Conservation (phyloP, 75 land plant species). For the Pinus albicaulis region DNA sequence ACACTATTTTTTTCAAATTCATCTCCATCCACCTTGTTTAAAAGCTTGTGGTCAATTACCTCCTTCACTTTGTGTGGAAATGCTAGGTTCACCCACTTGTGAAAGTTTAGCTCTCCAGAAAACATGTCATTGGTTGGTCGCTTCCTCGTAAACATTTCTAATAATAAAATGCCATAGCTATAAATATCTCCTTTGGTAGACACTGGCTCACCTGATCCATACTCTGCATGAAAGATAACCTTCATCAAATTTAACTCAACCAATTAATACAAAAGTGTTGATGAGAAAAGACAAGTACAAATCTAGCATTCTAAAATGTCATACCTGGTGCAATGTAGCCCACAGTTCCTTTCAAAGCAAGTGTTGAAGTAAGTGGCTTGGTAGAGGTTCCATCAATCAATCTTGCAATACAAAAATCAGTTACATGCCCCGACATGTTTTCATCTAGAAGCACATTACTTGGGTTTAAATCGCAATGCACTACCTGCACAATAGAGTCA, state of each 20-base stretch:
- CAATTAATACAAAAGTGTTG: background rate
- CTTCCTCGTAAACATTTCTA: slow-evolving; percentile 23
- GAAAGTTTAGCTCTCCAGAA: background rate
- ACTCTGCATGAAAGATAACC: slow-evolving; percentile 19
- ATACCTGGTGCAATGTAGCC: background rate
- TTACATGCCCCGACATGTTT: background rate
- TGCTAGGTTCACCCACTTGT: background rate
- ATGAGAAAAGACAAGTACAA: background rate
- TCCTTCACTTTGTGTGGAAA: background rate
- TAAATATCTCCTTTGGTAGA: slow-evolving; percentile 32
- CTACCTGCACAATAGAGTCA: slow-evolving; percentile 7
- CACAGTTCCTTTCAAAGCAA: background rate
- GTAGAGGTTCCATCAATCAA: background rate
- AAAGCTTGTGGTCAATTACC: background rate
- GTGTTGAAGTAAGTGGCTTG: background rate
- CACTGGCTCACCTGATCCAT: slow-evolving; percentile 10
- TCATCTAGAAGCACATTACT: slow-evolving; percentile 3
- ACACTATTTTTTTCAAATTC: background rate
- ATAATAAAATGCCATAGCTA: slow-evolving; percentile 25
- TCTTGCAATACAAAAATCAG: background rate
- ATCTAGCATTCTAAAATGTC: background rate
- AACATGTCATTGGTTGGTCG: background rate
- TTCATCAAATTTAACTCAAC: background rate
- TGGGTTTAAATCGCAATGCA: slow-evolving; percentile 4
- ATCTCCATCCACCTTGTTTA: background rate